These are phyloP conservation scores for Citrus australasica DNA, from an alignment of 345 rosid species.

Conservation along the genomic window DNA sequence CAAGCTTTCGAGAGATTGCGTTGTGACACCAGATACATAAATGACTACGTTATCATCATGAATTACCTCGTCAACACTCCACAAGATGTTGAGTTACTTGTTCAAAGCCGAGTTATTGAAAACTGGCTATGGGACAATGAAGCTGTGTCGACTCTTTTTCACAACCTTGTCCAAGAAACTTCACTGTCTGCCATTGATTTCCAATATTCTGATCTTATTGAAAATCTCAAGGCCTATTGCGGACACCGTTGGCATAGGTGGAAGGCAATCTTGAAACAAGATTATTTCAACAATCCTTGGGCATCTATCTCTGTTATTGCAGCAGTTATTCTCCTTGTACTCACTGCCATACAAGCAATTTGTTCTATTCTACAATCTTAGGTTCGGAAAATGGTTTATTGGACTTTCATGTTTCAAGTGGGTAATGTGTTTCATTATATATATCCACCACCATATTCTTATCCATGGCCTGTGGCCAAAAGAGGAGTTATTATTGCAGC, in stretches of 20 bases:
- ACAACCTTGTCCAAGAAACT: not conserved
- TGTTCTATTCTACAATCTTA: too few relatives aligned
- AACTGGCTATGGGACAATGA: not conserved
- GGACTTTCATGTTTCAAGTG: too few relatives aligned
- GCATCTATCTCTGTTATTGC: not conserved
- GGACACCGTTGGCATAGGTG: conserved; percentile 2
- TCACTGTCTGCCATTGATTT: not conserved
- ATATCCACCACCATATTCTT: too few relatives aligned
- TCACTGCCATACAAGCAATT: too few relatives aligned
- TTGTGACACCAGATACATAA: not conserved
- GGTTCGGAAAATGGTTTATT: too few relatives aligned
- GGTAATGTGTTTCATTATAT: too few relatives aligned
- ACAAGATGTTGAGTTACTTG: conserved; percentile 7
- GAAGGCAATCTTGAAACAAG: conserved; percentile 11
- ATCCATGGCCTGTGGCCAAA: too few relatives aligned
- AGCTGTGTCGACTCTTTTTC: not conserved
- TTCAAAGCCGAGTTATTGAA: not conserved
- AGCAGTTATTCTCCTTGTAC: too few relatives aligned
- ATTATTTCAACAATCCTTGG: conserved; percentile 21
- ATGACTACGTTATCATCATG: not conserved
- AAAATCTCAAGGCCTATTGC: not conserved
- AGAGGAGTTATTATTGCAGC: too few relatives aligned
- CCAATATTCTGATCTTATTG: not conserved
- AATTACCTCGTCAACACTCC: not conserved
- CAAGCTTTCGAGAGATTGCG: conserved; percentile 18